These are phyloP conservation scores for Mycena latifolia DNA, from an alignment of 768 basidiomycete genomes.

Conservation along the genomic window DNA sequence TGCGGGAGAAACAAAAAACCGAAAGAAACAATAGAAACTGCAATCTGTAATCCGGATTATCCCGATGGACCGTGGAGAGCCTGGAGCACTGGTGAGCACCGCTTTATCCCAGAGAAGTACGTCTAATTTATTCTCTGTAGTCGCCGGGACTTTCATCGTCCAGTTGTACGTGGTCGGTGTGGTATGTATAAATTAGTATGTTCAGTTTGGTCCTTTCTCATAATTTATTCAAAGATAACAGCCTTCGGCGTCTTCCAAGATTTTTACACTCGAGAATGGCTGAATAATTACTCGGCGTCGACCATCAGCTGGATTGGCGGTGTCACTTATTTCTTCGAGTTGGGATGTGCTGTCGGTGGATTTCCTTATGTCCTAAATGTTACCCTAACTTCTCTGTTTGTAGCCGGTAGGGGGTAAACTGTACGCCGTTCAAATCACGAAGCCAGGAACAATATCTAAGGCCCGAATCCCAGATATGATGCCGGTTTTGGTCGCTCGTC, in stretches of 20 bases:
- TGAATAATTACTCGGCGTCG: slow-evolving; percentile 25
- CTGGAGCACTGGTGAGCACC: slow-evolving; percentile 18
- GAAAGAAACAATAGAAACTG: background rate
- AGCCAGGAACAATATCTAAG: background rate
- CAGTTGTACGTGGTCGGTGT: slow-evolving; percentile 28
- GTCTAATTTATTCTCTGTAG: slow-evolving; percentile 4
- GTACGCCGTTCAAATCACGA: background rate
- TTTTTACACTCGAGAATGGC: slow-evolving; percentile 23
- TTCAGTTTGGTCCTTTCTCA: background rate
- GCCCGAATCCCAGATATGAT: slow-evolving; percentile 12
- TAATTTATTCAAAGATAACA: slow-evolving; percentile 9
- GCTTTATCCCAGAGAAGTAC: background rate
- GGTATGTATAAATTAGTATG: slow-evolving; percentile 7
- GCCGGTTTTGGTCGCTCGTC: slow-evolving; percentile 18
- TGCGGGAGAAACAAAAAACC: too few relatives aligned
- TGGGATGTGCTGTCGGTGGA: slow-evolving; percentile 17
- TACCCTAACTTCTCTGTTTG: background rate
- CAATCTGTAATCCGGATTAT: slow-evolving; percentile 5
- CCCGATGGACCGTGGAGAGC: slow-evolving; percentile 19
- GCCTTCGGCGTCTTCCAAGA: slow-evolving; percentile 28
- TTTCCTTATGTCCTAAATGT: background rate
- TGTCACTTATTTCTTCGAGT: slow-evolving; percentile 24
- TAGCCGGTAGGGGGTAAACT: slow-evolving; percentile 21
- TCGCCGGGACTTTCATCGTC: slow-evolving; percentile 20
- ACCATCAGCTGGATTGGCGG: slow-evolving; percentile 27